Conservation (phyloP, 805 yeast species). For the Saccharomycopsis synnaedendra region DNA sequence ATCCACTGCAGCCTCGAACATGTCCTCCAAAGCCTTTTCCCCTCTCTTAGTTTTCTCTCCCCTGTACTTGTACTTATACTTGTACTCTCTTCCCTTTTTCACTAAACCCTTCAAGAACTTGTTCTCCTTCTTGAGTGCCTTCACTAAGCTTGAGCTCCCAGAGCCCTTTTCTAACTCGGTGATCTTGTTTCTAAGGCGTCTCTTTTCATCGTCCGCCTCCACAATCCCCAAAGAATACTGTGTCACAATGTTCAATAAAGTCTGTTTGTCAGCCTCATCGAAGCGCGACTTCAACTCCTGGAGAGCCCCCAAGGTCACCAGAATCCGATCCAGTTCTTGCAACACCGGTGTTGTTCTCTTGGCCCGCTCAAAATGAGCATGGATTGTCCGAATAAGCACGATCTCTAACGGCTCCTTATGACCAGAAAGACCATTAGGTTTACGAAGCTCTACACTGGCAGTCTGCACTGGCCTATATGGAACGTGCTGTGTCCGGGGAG, state of each 20-base stretch:
- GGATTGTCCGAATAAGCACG: neutral
- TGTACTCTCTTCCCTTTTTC: conserved; percentile 2
- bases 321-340: neutral
- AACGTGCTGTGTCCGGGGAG: too few species aligned
- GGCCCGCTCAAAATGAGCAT: neutral
- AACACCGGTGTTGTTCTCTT: neutral
- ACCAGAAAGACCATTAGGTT: too few species aligned
- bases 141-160: neutral
- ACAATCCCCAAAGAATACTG: neutral
- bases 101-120: neutral
- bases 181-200: neutral
- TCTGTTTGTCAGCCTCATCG: neutral
- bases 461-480: too few species aligned
- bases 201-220: neutral
- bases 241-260: neutral
- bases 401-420: neutral
- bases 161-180: neutral
- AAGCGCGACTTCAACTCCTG: neutral
- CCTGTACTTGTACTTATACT: conserved; percentile 13
- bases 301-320: neutral
- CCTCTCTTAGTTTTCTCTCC: neutral
- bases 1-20: too few species aligned
- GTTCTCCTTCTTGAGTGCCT: neutral
- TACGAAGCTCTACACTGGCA: too few species aligned
- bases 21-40: too few species aligned